phyloP scores from a whole-genome alignment of 1,139 yeast species.

The Pneumocystis sp. region DNA sequence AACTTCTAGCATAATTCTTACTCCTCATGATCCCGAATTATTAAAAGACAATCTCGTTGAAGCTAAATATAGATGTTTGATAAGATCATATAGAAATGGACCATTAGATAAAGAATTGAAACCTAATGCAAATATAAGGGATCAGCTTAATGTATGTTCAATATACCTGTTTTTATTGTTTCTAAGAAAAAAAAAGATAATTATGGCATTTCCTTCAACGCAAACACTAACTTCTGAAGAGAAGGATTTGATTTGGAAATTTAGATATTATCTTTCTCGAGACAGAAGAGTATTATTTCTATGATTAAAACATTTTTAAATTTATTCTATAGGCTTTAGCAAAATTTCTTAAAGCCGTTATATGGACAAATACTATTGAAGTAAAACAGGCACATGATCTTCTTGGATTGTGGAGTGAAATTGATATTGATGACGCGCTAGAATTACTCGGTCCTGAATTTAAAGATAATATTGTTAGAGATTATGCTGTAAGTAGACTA shows the following conservation, averaged over 20 bases:
- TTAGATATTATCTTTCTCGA: slow-evolving; percentile 67
- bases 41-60: slow-evolving; percentile 67
- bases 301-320: not conserved
- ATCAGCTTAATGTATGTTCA: slow-evolving; percentile 37
- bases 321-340: slow-evolving; percentile 39
- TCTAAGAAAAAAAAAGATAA: slow-evolving; percentile 18
- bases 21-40: slow-evolving; percentile 52
- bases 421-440: slow-evolving; percentile 83
- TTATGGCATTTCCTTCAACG: slow-evolving; percentile 68
- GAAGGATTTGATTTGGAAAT: slow-evolving; percentile 82
- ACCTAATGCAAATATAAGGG: slow-evolving; percentile 74
- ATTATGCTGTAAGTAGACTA: slow-evolving; percentile 77
- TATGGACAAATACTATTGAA: slow-evolving; percentile 77
- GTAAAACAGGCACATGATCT: slow-evolving; percentile 58
- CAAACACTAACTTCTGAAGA: slow-evolving; percentile 69
- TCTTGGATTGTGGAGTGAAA: slow-evolving; percentile 49
- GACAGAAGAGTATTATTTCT: slow-evolving; percentile 33
- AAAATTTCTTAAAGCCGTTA: slow-evolving; percentile 71
- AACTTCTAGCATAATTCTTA: slow-evolving; percentile 29
- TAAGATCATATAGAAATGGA: slow-evolving; percentile 65
- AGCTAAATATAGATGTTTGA: slow-evolving; percentile 66
- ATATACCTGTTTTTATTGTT: slow-evolving; percentile 9
- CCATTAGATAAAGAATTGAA: slow-evolving; percentile 70
- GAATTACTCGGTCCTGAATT: slow-evolving; percentile 71
- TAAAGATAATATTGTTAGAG: slow-evolving; percentile 41